phyloP scores from a whole-genome alignment of 495 filamentous ascomycete species.

The Viridothelium virens region DNA sequence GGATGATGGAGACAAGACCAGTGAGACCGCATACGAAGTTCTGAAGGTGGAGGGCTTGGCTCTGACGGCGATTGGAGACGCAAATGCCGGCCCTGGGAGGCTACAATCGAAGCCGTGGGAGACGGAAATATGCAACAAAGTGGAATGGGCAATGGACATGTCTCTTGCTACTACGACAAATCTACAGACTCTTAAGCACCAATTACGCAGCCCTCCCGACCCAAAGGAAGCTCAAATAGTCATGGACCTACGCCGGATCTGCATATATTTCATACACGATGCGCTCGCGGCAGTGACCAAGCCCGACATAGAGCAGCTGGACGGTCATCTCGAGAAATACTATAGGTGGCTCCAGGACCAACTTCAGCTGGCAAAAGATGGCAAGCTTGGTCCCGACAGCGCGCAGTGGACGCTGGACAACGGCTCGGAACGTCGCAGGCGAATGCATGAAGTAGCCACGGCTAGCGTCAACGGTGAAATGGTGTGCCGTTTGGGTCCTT shows the following conservation, averaged over 20 bases:
- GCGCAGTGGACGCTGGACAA: not conserved
- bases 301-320: not conserved
- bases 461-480: not conserved
- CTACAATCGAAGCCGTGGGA: not conserved
- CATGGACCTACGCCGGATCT: not conserved
- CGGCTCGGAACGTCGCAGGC: not conserved
- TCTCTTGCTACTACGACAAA: slow-evolving; percentile 4
- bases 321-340: not conserved
- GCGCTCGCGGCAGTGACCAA: not conserved
- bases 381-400: not conserved
- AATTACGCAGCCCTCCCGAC: not conserved
- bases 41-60: not conserved
- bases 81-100: not conserved
- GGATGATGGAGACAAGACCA: not conserved
- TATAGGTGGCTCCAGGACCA: not conserved
- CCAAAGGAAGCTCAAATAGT: not conserved
- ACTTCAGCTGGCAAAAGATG: not conserved
- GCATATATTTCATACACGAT: not conserved
- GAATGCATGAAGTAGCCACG: not conserved
- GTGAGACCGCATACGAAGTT: not conserved
- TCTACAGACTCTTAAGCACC: not conserved
- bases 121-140: not conserved
- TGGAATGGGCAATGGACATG: not conserved
- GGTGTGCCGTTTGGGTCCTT: not conserved
- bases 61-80: not conserved